Base-by-base conservation (phyloP, 2,329 filamentous ascomycete species). In the Trichoderma koningii region DNA sequence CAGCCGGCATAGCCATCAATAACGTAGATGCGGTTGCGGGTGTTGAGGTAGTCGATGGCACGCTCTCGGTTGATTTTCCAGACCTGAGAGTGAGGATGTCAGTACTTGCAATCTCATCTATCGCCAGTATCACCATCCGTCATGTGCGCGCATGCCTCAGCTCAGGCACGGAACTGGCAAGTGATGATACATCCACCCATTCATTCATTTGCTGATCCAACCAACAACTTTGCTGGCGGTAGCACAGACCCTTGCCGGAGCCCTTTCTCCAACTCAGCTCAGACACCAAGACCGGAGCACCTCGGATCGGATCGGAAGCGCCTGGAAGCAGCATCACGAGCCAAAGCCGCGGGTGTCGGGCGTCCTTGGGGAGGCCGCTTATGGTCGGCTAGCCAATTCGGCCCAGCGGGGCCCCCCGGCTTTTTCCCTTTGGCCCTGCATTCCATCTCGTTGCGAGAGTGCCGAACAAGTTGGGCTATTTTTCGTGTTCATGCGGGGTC, bases 11-110 rank as follows among this genome's bases (percentile, higher is more conserved):
- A 99, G 70, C 95, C 95, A 78, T 99, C 95, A 71, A 99, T 86
- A 70, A 99, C 95, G 80, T 99, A 99, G 83, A 99, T 98, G 76
- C 95, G 92, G 79, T 96, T 97, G 75, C 95, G 88, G 70, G 95
- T 99, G 87, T 99, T 99, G 73, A 99, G 89, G 83, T 99, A 99
- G 83, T 99, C 95, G 78, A 99, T 88, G 68, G 95, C 95, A 83
- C 95, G 93, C 81, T 99, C 95, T 73, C 95, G 89, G 88, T 99
- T 99, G 83, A 99, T 99, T 76, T 93, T 92, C 95, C 95, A 99
- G 79, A 98, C 94, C 95, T 99, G 73, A 59, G 41, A 3, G 17
- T n/a, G 3, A 14, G 15, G 17, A 48, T 71, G 72, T 77, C 72
- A 77, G 75, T 23, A 3, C 55, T 64, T 21, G 10, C 17, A 59